Evolutionary conservation across 2,329 filamentous ascomycete genomes (phyloP), one percentile per base, ranked within the genome.

Genomic region (Aspergillus versicolor): DNA sequence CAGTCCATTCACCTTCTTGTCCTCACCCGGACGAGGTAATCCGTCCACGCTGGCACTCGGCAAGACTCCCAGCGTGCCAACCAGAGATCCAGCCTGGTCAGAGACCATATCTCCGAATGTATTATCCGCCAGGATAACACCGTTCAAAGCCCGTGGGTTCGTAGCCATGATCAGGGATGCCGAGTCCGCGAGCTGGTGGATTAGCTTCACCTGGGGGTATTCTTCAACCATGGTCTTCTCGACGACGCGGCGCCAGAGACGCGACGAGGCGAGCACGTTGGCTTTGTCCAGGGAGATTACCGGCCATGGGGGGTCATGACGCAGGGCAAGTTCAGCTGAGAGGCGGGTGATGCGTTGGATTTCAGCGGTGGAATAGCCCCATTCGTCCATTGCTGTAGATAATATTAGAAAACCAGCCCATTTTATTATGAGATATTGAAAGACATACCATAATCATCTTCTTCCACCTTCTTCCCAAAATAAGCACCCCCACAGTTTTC

Each of bases 141-240:
- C 92, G 71, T 96, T 96, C 54, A 97, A 80, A 1, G 83, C 83
- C 13, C 86, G 81, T 7, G 92, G 92, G 77, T 91, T 94, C 82
- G 93, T 96, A 68, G 96, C 86, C 85, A 96, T 89, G 64, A 96
- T 80, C 89, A 96, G 91, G 63, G 92, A 92, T 15, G 92, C 92
- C 52, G 86, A 90, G 77, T 96, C 92, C 66, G 96, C 95, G 42
- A 97, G 84, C 75, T 96, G 92, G 71, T 95, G 92, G 58, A 86
- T 82, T 19, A 93, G 76, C 78, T 88, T 85, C 45, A 96, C 78
- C 70, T 92, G 84, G 3, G 92, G 90, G 75, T 93, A 96, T 81
- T 96, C 92, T 52, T 85, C 84, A 64, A 81, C 82, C 80, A 95
- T 92, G 48, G 91, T 85, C 76, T 93, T 88, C 49, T 84, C 85